Conservation (phyloP, 1,284 basidiomycete genomes). For the Trichosporon asahii region DNA sequence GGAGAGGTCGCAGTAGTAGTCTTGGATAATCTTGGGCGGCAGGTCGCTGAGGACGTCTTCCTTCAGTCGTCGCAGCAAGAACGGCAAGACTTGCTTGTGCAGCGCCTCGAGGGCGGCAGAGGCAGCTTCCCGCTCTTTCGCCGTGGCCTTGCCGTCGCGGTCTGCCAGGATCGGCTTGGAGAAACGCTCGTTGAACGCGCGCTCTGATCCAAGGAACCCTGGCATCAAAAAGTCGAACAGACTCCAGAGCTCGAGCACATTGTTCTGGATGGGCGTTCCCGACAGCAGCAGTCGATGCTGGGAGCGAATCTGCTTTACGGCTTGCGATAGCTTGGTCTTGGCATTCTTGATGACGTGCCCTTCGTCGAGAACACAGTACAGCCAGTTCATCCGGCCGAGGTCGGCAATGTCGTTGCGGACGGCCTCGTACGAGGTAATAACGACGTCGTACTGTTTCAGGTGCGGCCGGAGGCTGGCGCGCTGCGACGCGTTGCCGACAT, state of each 20-base stretch:
- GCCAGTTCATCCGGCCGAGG: slow-evolving; percentile 74
- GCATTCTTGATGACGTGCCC: slow-evolving; percentile 99
- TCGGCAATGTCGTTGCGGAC: slow-evolving; percentile 89
- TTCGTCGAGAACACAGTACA: slow-evolving; percentile 97
- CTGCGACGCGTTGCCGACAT: slow-evolving; percentile 85
- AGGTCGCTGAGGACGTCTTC: slow-evolving; percentile 96
- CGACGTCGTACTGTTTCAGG: slow-evolving; percentile 72
- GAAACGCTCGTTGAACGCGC: slow-evolving; percentile 93
- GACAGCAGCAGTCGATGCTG: slow-evolving; percentile 92
- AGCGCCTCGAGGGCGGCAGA: slow-evolving; percentile 89
- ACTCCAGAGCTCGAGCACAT: slow-evolving; percentile 97
- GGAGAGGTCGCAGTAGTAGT: slow-evolving; percentile 97
- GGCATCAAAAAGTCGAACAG: slow-evolving; percentile 99
- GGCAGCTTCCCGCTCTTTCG: slow-evolving; percentile 93
- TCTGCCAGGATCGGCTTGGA: slow-evolving; percentile 94
- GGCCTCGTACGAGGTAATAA: slow-evolving; percentile 96
- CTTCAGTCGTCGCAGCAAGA: slow-evolving; percentile 91
- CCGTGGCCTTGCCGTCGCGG: slow-evolving; percentile 80
- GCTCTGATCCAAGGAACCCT: slow-evolving; percentile 91
- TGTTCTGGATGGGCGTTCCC: slow-evolving; percentile 98
- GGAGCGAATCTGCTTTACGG: slow-evolving; percentile 85
- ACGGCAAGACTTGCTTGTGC: slow-evolving; percentile 99
- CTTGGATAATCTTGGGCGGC: slow-evolving; percentile 99
- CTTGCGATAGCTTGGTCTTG: slow-evolving; percentile 95
- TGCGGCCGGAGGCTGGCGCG: slow-evolving; percentile 68